Conservation (phyloP, 2,329 filamentous ascomycete species). For the Xylaria hypoxylon region DNA sequence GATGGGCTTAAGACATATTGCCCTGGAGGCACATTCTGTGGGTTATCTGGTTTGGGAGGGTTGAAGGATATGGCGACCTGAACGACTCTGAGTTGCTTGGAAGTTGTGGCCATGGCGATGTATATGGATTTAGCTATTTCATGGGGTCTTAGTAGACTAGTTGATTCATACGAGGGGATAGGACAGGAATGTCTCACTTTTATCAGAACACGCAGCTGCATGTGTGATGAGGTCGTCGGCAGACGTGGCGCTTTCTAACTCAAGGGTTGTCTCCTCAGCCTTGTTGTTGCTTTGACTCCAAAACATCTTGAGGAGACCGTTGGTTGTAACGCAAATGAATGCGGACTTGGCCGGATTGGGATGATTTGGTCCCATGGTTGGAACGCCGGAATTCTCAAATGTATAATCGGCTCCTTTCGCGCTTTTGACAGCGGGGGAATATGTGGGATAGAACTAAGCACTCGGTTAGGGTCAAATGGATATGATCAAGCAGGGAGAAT, state of each 20-base stretch:
- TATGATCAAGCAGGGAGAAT: constrained; percentile 6
- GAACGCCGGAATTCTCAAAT: constrained; percentile 74
- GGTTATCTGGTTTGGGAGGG: constrained; percentile 66
- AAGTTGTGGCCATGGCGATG: constrained; percentile 75
- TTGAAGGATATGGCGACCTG: constrained; percentile 82
- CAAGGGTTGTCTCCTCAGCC: constrained; percentile 78
- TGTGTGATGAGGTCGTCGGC: constrained; percentile 84
- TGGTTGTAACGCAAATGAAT: constrained; percentile 79
- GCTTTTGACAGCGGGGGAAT: constrained; percentile 73
- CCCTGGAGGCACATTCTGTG: constrained; percentile 59
- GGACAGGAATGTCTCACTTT: constrained; percentile 63
- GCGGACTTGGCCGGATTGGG: constrained; percentile 77
- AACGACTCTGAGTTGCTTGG: constrained; percentile 79
- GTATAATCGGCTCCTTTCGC: constrained; percentile 68
- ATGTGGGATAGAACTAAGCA: constrained; percentile 59
- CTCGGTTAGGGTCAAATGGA: constrained; percentile 26
- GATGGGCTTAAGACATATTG: constrained; percentile 63
- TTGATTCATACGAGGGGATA: constrained; percentile 1
- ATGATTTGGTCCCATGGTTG: constrained; percentile 78
- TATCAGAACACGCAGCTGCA: constrained; percentile 79
- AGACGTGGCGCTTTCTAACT: constrained; percentile 78
- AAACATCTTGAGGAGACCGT: constrained; percentile 78
- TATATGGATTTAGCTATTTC: constrained; percentile 62
- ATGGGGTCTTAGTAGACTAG: constrained; percentile 21
- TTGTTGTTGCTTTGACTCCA: constrained; percentile 80